Evolutionary conservation across 441 rosid genomes (phyloP), one percentile per base, ranked within the genome.

Genomic region (Croton setiger): DNA sequence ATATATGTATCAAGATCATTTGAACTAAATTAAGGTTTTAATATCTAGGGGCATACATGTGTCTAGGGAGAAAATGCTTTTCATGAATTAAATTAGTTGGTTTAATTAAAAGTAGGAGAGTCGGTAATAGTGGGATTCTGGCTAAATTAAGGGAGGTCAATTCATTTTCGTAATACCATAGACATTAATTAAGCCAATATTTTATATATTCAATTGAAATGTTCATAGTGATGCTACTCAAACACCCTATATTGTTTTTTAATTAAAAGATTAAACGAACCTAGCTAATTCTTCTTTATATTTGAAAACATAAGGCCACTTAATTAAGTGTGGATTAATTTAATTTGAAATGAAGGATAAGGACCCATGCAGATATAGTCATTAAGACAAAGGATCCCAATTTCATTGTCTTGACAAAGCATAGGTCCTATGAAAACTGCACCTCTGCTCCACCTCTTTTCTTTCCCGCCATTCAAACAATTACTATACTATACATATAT

Each of bases 361-460:
- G 78, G 72, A 31, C 74, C 76, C 72, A 76, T 63, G 45, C 59
- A 68, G 43, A 60, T 64, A 18, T 72, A 72, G 63, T 71, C 56
- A 48, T 69, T 39, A 57, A 60, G 13, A 52, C 31, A 12, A 35
- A 60, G 58, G 69, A 53, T 73, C 48, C 44, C 55, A 15, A 11
- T 56, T 14, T 11, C 37, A 12, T 23, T 54, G 59, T 23, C 35
- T 21, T 54, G 39, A 31, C 60, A 56, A 57, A 31, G 20, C 18
- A 14, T 33, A 57, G 63, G 73, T 66, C 63, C 62, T 73, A 64
- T 53, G 59, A 72, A 17, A 31, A n/a, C 27, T 66, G 45, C 14
- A 7, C 14, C 27, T 52, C 31, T 18, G 31, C 33, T 53, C 57
- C 33, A 53, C 57, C 33, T 55, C 59, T 55, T 11, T 57, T 57